Percentiles rank a stretch among this genome's conserved stretches.
These are phyloP conservation scores for Verticillium klebahnii DNA, from an alignment of 2,329 filamentous ascomycete genomes.

Conservation along the genomic window DNA sequence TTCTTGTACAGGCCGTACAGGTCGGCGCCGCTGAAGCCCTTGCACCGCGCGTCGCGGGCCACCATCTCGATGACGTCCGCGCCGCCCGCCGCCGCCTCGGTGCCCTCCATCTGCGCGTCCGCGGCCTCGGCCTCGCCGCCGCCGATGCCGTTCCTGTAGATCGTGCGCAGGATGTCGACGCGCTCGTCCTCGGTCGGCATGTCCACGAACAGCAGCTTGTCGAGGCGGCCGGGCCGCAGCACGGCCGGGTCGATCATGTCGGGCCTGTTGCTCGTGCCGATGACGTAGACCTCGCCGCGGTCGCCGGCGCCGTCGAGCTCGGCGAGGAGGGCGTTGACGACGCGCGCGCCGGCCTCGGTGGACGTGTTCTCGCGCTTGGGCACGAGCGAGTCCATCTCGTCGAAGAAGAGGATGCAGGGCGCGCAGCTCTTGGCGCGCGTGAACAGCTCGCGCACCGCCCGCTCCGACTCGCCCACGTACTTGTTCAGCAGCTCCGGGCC, in stretches of 20 bases:
- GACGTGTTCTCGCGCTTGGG: conserved; percentile 74
- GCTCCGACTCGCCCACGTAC: conserved; percentile 94
- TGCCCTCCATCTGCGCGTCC: conserved; percentile 41
- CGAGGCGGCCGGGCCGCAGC: conserved; percentile 84
- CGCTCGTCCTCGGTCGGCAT: conserved; percentile 75
- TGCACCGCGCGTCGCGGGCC: conserved; percentile 63
- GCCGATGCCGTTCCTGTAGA: conserved; percentile 46
- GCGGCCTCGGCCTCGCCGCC: conserved; percentile 25
- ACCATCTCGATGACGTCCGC: conserved; percentile 47
- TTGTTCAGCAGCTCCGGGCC: conserved; percentile 96
- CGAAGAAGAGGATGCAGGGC: conserved; percentile 85
- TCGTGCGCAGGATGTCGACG: conserved; percentile 76
- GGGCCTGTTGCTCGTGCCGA: conserved; percentile 90
- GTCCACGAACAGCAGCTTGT: conserved; percentile 84
- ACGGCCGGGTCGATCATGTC: conserved; percentile 97
- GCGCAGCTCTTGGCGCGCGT: conserved; percentile 78
- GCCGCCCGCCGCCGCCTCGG: conserved; percentile 10
- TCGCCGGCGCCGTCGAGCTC: conserved; percentile 84
- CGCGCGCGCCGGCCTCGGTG: conserved; percentile 78
- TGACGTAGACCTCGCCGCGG: conserved; percentile 84
- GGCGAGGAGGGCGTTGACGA: conserved; percentile 92
- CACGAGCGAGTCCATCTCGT: conserved; percentile 91
- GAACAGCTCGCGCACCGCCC: conserved; percentile 89
- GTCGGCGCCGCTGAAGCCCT: conserved; percentile 71
- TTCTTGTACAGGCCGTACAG: conserved; percentile 44